Percentiles rank a stretch among this genome's conserved stretches.
These are phyloP conservation scores for Nicotiana tabacum DNA, from an alignment of 257 asterid species.

Conservation along the genomic window DNA sequence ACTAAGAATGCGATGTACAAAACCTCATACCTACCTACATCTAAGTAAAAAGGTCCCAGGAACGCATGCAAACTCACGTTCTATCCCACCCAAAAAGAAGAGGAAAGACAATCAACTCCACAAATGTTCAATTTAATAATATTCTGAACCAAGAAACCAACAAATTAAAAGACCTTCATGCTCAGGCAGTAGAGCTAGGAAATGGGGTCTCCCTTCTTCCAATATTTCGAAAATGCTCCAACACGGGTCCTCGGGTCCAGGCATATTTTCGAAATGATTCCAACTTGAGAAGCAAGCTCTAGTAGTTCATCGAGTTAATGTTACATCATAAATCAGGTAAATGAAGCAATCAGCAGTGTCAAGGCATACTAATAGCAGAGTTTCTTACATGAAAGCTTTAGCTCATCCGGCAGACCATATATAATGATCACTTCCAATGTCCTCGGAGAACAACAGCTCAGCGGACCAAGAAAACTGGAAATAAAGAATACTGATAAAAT, in stretches of 20 bases:
- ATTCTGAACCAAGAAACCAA: background rate
- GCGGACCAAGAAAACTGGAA: background rate
- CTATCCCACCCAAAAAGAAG: background rate
- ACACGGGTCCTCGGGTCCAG: background rate
- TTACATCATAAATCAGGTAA: background rate
- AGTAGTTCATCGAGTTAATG: background rate
- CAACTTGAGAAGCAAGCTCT: too few species aligned
- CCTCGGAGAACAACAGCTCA: background rate
- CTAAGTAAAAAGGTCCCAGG: too few species aligned
- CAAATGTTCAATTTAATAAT: background rate
- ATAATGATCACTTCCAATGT: background rate
- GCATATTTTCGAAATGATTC: too few species aligned
- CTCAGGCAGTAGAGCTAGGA: background rate
- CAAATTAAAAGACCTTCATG: background rate
- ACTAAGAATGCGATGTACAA: background rate
- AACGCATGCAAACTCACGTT: too few species aligned
- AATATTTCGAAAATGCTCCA: background rate
- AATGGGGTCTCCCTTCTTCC: too few species aligned
- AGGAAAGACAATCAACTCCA: background rate
- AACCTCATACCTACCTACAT: background rate
- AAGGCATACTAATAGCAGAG: background rate
- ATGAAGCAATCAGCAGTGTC: background rate
- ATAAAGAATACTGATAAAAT: background rate
- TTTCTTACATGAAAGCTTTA: background rate
- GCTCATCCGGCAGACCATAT: background rate